Evolutionary conservation across 371 early-diverging fungal genomes (phyloP).

Genomic region (Rhizopus stolonifer): DNA sequence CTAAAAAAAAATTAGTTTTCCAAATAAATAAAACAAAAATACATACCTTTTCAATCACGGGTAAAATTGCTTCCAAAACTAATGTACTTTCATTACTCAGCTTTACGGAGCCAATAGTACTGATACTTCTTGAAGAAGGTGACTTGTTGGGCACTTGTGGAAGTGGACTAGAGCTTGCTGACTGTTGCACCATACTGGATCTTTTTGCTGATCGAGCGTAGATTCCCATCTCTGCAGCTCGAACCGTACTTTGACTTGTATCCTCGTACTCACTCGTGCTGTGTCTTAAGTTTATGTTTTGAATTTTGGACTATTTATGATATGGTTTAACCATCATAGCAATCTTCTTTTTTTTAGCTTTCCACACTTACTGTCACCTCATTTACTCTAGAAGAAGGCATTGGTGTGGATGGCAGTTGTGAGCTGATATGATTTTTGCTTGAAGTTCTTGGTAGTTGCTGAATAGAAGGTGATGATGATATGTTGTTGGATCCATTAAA

Average conservation of each 20-base stretch:
- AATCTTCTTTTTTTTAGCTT: no score
- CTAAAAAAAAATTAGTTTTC: constrained; percentile 11
- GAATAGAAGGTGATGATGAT: constrained; percentile 2
- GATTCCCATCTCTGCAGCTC: constrained; percentile 27
- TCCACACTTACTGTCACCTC: constrained; percentile 28
- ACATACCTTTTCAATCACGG: constrained; percentile 40
- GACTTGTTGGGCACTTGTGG: constrained; percentile 29
- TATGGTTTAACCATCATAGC: no score
- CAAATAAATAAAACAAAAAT: constrained; percentile 6
- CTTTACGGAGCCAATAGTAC: constrained; percentile 17
- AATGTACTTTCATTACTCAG: constrained; percentile 12
- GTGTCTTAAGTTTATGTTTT: constrained; percentile 21
- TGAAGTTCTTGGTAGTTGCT: constrained; percentile 16
- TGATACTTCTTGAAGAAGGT: constrained; percentile 38
- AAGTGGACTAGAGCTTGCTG: constrained; percentile 14
- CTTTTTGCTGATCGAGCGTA: constrained; percentile 9
- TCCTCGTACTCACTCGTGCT: constrained; percentile 26
- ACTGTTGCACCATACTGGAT: constrained; percentile 18
- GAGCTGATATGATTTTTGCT: constrained; percentile 26
- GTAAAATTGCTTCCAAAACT: constrained; percentile 32
- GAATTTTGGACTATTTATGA: constrained; percentile 20
- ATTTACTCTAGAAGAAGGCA: constrained; percentile 15
- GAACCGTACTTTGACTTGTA: constrained; percentile 36
- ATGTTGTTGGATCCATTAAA: constrained; percentile 16
- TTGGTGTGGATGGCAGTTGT: constrained; percentile 8